Percentiles rank a stretch among this genome's conserved stretches.
These are phyloP conservation scores for Clonostachys chloroleuca DNA, from an alignment of 2,329 filamentous ascomycete genomes.

Conservation along the genomic window DNA sequence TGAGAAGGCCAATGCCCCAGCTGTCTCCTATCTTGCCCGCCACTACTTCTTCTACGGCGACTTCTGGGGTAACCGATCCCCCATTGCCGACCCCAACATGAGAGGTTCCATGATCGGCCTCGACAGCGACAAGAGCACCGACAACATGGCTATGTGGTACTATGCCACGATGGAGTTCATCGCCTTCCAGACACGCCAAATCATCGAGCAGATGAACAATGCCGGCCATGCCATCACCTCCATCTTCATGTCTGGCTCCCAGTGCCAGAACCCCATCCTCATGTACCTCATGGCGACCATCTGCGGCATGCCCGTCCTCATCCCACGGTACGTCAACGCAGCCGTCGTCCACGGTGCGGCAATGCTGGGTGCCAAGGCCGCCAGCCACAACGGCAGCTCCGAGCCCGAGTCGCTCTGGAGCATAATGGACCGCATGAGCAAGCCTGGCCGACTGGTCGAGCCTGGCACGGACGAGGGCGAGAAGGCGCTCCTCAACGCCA, in stretches of 20 bases:
- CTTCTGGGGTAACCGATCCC: conserved; percentile 93
- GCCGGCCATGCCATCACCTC: conserved; percentile 82
- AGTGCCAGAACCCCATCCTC: conserved; percentile 91
- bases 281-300: conserved; percentile 89
- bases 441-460: conserved; percentile 79
- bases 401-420: conserved; percentile 86
- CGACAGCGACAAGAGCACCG: conserved; percentile 79
- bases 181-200: conserved; percentile 92
- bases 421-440: conserved; percentile 98
- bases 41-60: conserved; percentile 99
- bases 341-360: conserved; percentile 97
- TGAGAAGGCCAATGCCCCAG: conserved; percentile 64
- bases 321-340: conserved; percentile 89
- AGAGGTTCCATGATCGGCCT: conserved; percentile 84
- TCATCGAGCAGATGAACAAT: conserved; percentile 89
- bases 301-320: conserved; percentile 88
- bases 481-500: conserved; percentile 75
- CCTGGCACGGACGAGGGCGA: conserved; percentile 79
- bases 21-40: conserved; percentile 78
- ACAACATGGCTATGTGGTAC: conserved; percentile 87
- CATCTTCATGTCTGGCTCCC: conserved; percentile 98
- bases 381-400: conserved; percentile 71
- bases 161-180: conserved; percentile 98
- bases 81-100: conserved; percentile 91
- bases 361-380: conserved; percentile 97